A percentile compares a stretch with the other conserved stretches of the same genome.
These are phyloP conservation scores for Fusarium sp. DNA, from an alignment of 2,329 filamentous ascomycete species.

Conservation along the genomic window DNA sequence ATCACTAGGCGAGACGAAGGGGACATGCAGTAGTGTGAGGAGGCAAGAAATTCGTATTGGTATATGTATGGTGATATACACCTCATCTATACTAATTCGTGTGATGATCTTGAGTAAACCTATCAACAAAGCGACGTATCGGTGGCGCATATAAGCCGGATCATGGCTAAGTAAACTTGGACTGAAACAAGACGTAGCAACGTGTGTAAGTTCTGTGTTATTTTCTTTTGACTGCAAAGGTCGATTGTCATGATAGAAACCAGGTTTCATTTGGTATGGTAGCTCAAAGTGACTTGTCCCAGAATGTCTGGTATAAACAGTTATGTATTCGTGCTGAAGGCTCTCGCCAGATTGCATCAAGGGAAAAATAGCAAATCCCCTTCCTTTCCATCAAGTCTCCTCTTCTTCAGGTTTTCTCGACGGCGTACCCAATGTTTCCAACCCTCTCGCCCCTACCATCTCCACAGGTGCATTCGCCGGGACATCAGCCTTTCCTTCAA, in stretches of 20 bases:
- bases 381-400: conserved; percentile 13
- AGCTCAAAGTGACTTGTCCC: not conserved
- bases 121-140: not conserved
- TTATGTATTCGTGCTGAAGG: not conserved
- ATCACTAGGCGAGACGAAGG: conserved; percentile 42
- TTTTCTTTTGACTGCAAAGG: not conserved
- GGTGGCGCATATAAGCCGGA: not conserved
- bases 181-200: not conserved
- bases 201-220: not conserved
- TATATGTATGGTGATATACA: not conserved
- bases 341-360: not conserved
- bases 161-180: not conserved
- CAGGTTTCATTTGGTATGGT: not conserved
- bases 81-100: not conserved
- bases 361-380: rapidly evolving
- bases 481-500: conserved; percentile 38
- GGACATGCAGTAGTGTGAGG: not conserved
- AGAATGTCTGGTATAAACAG: not conserved
- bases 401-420: conserved; percentile 44
- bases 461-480: conserved; percentile 35
- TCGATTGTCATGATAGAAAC: too few relatives aligned
- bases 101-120: not conserved
- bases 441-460: conserved; percentile 50
- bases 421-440: conserved; percentile 53
- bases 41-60: not conserved